phyloP scores from a whole-genome alignment of 1,284 basidiomycete genomes.

The Ustilago hordei region DNA sequence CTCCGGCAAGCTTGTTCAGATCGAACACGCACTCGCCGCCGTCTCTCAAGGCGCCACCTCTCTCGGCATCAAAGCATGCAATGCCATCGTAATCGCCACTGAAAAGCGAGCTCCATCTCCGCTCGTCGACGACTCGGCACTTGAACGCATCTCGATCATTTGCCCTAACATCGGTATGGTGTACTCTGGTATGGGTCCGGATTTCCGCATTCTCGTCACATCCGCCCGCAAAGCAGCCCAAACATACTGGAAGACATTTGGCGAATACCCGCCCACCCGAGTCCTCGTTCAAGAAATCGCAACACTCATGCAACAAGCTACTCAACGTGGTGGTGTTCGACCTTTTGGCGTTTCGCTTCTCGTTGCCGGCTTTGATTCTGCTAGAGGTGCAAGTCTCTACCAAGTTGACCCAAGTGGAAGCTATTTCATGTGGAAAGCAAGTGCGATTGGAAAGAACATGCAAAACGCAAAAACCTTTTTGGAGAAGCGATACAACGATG shows the following conservation, averaged over 20 bases:
- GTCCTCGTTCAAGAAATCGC: constrained; percentile 97
- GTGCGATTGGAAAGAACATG: constrained; percentile 99
- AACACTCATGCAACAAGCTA: constrained; percentile 98
- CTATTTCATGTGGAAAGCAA: constrained; percentile 96
- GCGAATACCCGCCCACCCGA: constrained; percentile 97
- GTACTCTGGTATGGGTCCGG: constrained; percentile 96
- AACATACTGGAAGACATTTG: constrained; percentile 98
- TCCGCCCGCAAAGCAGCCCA: constrained; percentile 97
- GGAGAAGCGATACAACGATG: constrained; percentile 98
- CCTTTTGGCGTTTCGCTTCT: constrained; percentile 97
- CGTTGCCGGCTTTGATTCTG: constrained; percentile 93
- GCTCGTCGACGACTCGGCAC: constrained; percentile 94
- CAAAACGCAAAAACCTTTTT: constrained; percentile 98
- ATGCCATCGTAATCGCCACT: constrained; percentile 98
- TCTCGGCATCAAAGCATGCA: constrained; percentile 98
- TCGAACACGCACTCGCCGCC: constrained; percentile 98
- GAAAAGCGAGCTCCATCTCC: constrained; percentile 99
- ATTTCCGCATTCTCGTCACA: constrained; percentile 92
- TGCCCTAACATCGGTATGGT: constrained; percentile 99
- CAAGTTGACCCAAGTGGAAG: constrained; percentile 99
- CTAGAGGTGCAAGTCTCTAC: constrained; percentile 91
- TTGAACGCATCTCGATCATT: constrained; percentile 93
- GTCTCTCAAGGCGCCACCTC: constrained; percentile 88
- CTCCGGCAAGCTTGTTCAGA: constrained; percentile 87
- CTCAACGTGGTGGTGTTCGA: constrained; percentile 96